Evolutionary conservation across 768 basidiomycete genomes (phyloP).

Genomic region (Trametes meyenii): DNA sequence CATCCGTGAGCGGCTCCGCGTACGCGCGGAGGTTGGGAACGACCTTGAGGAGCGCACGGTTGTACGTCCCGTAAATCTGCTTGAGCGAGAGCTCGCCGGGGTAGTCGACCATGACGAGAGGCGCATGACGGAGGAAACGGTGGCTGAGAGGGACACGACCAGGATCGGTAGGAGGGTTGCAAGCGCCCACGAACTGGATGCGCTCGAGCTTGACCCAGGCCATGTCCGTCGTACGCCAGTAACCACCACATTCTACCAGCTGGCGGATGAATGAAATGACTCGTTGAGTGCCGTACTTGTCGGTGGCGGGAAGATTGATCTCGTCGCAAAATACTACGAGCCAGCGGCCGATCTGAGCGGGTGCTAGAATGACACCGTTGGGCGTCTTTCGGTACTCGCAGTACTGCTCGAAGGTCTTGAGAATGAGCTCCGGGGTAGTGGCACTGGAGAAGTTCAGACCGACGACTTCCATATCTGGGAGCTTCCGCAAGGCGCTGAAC

Average conservation of each 20-base stretch:
- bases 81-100: slow-evolving; percentile 96
- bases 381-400: slow-evolving; percentile 99
- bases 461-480: slow-evolving; percentile 98
- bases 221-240: slow-evolving; percentile 93
- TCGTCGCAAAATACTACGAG: slow-evolving; percentile 99
- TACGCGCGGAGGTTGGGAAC: slow-evolving; percentile 92
- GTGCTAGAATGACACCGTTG: slow-evolving; percentile 94
- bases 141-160: slow-evolving; percentile 98
- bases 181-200: slow-evolving; percentile 99
- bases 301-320: slow-evolving; percentile 94
- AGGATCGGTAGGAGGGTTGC: slow-evolving; percentile 98
- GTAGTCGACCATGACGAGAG: slow-evolving; percentile 98
- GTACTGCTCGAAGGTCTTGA: slow-evolving; percentile 99
- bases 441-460: slow-evolving; percentile 99
- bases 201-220: slow-evolving; percentile 97
- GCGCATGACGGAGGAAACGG: slow-evolving; percentile 96
- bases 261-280: slow-evolving; percentile 99
- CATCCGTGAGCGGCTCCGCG: slow-evolving; percentile 91
- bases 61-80: slow-evolving; percentile 98
- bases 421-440: slow-evolving; percentile 95
- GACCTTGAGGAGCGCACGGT: slow-evolving; percentile 93
- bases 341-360: slow-evolving; percentile 95
- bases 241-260: slow-evolving; percentile 92
- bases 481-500: slow-evolving; percentile 95
- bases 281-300: slow-evolving; percentile 98